Evolutionary conservation across 495 filamentous ascomycete genomes (phyloP).

Genomic region (Talaromyces stipitatus): DNA sequence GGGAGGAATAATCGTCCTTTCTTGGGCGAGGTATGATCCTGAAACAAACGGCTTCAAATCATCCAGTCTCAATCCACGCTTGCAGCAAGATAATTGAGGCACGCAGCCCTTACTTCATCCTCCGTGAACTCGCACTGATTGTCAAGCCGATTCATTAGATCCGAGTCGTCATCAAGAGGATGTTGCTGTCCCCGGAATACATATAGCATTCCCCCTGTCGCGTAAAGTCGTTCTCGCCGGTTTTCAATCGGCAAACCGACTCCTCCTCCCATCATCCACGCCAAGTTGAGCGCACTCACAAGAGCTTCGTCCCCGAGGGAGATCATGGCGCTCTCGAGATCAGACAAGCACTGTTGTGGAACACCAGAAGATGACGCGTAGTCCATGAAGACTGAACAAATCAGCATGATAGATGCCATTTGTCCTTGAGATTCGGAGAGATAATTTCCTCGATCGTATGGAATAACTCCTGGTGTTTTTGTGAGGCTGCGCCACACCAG

Average conservation of each 20-base stretch:
- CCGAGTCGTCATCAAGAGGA: not conserved
- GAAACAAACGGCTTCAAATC: not conserved
- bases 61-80: not conserved
- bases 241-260: slow-evolving; percentile 4
- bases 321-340: slow-evolving; percentile 6
- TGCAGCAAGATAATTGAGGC: not conserved
- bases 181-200: not conserved
- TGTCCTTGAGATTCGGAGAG: slow-evolving; percentile 5
- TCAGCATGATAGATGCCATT: slow-evolving; percentile 1
- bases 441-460: slow-evolving; percentile 4
- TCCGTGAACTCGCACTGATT: not conserved
- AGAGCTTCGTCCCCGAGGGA: slow-evolving; percentile 6
- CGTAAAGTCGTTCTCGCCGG: slow-evolving; percentile 6
- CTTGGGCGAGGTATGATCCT: not conserved
- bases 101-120: not conserved
- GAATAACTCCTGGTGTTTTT: not conserved
- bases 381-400: slow-evolving; percentile 8
- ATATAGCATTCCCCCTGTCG: slow-evolving; percentile 4
- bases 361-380: not conserved
- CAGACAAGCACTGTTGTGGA: slow-evolving; percentile 6
- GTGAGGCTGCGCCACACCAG: slow-evolving; percentile 5
- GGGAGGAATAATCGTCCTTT: not conserved
- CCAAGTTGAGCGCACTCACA: slow-evolving; percentile 7
- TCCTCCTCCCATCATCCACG: slow-evolving; percentile 8
- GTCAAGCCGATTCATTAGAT: not conserved